Evolutionary conservation across 805 yeast species (phyloP).

Genomic region (Alloascoidea africana): DNA sequence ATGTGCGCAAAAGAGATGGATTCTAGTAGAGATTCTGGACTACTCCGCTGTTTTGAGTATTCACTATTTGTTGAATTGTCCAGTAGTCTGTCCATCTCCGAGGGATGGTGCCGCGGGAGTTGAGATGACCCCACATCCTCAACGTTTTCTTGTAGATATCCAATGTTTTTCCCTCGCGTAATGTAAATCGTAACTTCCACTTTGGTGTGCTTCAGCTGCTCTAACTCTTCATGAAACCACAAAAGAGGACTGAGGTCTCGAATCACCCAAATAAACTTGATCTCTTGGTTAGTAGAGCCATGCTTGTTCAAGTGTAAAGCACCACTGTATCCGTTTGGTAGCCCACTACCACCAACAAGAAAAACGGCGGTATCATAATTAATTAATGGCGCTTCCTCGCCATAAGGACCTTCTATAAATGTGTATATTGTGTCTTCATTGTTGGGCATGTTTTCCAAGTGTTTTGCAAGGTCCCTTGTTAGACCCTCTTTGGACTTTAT

Average conservation of each 20-base stretch:
- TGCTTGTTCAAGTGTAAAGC: conserved; percentile 8
- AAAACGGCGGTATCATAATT: conserved; percentile 39
- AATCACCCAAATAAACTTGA: conserved; percentile 49
- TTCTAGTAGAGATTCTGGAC: neutral
- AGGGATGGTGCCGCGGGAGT: neutral
- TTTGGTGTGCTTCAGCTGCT: conserved; percentile 9
- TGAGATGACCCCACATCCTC: neutral
- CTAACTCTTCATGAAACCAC: conserved; percentile 32
- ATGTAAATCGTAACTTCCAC: neutral
- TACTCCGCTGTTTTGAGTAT: no score
- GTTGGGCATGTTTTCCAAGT: conserved; percentile 13
- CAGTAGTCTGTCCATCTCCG: neutral
- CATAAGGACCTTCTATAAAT: conserved; percentile 60
- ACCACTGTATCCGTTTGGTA: conserved; percentile 22
- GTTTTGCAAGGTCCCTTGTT: conserved; percentile 16
- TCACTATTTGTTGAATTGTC: neutral
- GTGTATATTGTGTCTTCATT: conserved; percentile 14
- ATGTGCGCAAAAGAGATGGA: neutral
- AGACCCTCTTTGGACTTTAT: conserved; percentile 24
- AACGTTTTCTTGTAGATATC: no score
- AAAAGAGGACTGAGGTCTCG: conserved; percentile 32
- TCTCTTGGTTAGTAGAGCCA: conserved; percentile 13
- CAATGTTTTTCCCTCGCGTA: neutral
- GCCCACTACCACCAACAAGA: conserved; percentile 64
- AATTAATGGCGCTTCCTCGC: conserved; percentile 31